Conservation (phyloP, 805 yeast genomes). For the Starmerella riodocensis region DNA sequence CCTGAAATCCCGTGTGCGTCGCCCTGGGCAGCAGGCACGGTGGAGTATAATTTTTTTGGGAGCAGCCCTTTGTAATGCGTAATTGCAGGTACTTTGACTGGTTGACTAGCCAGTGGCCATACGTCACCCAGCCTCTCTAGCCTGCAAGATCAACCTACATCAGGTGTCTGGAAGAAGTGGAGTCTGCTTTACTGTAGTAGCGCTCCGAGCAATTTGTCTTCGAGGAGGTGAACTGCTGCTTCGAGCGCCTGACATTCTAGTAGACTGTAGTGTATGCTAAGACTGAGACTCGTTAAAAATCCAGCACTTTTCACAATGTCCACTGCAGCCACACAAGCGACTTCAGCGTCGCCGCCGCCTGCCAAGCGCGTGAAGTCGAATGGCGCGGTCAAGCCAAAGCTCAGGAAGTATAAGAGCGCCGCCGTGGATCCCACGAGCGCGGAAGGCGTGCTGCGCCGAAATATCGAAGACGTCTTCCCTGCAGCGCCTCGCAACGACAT, state of each 20-base stretch:
- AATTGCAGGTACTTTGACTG: constrained; percentile 9
- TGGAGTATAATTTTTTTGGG: too few relatives aligned
- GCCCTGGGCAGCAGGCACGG: too few relatives aligned
- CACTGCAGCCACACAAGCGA: background rate
- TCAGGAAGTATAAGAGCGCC: constrained; percentile 42
- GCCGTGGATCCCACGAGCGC: constrained; percentile 66
- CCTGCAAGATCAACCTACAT: too few relatives aligned
- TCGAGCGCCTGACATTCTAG: too few relatives aligned
- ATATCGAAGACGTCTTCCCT: constrained; percentile 42
- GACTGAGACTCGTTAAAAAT: constrained; percentile 1
- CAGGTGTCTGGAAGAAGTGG: too few relatives aligned
- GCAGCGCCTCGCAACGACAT: constrained; percentile 45
- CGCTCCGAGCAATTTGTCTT: too few relatives aligned
- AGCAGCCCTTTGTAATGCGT: background rate
- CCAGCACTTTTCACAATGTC: background rate
- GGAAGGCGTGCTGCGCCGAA: constrained; percentile 61
- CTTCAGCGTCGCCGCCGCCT: constrained; percentile 1
- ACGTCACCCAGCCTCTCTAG: constrained; percentile 3
- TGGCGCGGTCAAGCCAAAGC: background rate
- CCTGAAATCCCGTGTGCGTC: too few relatives aligned
- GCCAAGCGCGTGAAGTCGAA: constrained; percentile 6
- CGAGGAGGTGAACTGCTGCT: too few relatives aligned
- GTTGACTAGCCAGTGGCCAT: background rate
- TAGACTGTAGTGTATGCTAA: constrained; percentile 12
- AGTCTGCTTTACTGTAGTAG: too few relatives aligned